A percentile compares a stretch with the other conserved stretches of the same genome.
These are phyloP conservation scores for Claviceps arundinis DNA, from an alignment of 2,329 filamentous ascomycete species.

Conservation along the genomic window DNA sequence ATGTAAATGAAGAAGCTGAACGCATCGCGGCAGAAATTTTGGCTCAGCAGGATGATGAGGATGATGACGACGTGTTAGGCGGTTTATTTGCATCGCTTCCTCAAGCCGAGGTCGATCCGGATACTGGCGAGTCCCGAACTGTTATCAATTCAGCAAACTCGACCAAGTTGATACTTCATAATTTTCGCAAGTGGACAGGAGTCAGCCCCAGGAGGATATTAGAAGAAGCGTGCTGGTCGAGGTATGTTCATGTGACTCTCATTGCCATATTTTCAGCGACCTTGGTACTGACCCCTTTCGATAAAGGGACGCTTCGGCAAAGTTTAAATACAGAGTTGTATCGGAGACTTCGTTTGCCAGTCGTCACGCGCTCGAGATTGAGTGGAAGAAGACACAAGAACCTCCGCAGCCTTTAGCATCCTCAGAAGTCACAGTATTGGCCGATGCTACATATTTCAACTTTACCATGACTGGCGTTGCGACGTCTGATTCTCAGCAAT, in stretches of 20 bases:
- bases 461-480: constrained; percentile 66
- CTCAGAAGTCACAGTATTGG: constrained; percentile 29
- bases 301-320: constrained; percentile 53
- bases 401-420: constrained; percentile 21
- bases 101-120: constrained; percentile 43
- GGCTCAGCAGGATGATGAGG: constrained; percentile 39
- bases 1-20: constrained; percentile 43
- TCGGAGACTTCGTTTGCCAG: constrained; percentile 65
- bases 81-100: constrained; percentile 47
- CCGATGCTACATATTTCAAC: constrained; percentile 39
- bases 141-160: constrained; percentile 40
- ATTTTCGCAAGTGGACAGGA: constrained; percentile 76
- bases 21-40: constrained; percentile 46
- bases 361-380: constrained; percentile 59
- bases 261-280: background rate
- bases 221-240: constrained; percentile 77
- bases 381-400: constrained; percentile 65
- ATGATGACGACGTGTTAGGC: constrained; percentile 37
- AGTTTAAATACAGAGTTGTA: constrained; percentile 52
- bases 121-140: constrained; percentile 44
- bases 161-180: constrained; percentile 49
- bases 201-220: constrained; percentile 62
- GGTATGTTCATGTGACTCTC: constrained; percentile 28
- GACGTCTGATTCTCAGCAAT: constrained; percentile 64
- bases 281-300: background rate